Base-by-base conservation (phyloP, 2,329 filamentous ascomycete genomes). In the Cytospora mali region DNA sequence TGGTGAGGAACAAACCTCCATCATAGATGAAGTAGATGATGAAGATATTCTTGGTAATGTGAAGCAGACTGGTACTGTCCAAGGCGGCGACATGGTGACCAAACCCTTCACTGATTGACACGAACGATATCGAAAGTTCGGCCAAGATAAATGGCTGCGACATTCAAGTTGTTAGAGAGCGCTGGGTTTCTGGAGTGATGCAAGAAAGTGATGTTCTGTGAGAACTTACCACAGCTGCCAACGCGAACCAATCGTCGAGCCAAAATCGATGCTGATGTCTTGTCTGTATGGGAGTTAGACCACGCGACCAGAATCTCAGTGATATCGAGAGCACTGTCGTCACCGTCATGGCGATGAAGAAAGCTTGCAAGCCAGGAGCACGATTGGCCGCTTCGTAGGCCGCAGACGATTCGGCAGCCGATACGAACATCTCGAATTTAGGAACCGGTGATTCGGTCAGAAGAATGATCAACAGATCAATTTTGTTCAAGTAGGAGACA, bases 381-480 rank as follows among this genome's bases (percentile, higher is more conserved):
- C 51, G 28, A 29, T 53, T 25, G 46, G 48, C 56, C 23, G 39
- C 35, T 31, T 39, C 35, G 46, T 58, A 58, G 25, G 49, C 49
- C 6, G 25, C n/a, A n/a, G n/a, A n/a, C n/a, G n/a, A n/a, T n/a
- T n/a, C n/a, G n/a, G n/a, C 21, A 50, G 23, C 23, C 9, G n/a
- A 27, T 14, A 2, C 21, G 18, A 13, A 25, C 6, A 23, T 25
- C 21, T 27, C 16, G 23, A 50, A 21, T 31, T 31, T 31, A 31
- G 6, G 29, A 31, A 6, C 29, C 29, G n/a, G n/a, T n/a, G n/a
- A n/a, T n/a, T n/a, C n/a, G n/a, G n/a, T n/a, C n/a, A n/a, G n/a
- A n/a, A n/a, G n/a, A n/a, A n/a, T n/a, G n/a, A n/a, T n/a, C n/a
- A n/a, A n/a, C n/a, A n/a, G n/a, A n/a, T n/a, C n/a, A n/a, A n/a